Base-by-base conservation (phyloP, 2,329 filamentous ascomycete genomes). In the Penicillium digitatum region DNA sequence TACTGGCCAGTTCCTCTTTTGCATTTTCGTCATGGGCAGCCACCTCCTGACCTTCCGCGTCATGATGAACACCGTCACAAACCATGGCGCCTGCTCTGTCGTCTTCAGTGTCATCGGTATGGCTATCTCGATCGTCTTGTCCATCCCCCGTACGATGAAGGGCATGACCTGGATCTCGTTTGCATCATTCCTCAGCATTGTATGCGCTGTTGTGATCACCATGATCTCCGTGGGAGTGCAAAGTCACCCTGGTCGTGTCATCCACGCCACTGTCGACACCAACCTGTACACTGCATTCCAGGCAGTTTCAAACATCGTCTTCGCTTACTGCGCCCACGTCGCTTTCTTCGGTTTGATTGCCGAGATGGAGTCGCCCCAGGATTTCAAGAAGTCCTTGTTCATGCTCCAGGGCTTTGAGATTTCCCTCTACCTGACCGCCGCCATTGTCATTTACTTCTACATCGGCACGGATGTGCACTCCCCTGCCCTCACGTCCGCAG, bases 1-100 rank as follows among this genome's bases (percentile, higher is more conserved):
- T 31, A 70, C 76, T 51, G 85, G 82, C 61, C 85, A 87, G 62
- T 74, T 81, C 9, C 72, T 89, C 14, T 83, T 88, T 70, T 77
- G 88, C 35, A 75, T 87, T 58, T 87, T 89, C 73, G 82, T 87
- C 59, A 84, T 87, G 71, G 86, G 81, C 34, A 87, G 85, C 16
- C 87, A 90, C 71, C 79, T 87, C 56, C 74, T 89, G 57, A 88
- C 85, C 0, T 88, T 88, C 61, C 81, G 81, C 16, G 85, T 89
- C 64, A 87, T 86, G 69, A 81, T 88, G 71, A 84, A 84, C 64
- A 84, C 80, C 52, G 74, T 89, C 44, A 85, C 84, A 22, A 71
- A 82, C 3, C 79, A 87, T 59, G 81, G 78, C 0, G 78, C 80
- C 1, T 89, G 85, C 72, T 85, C 83, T 5, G 81, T 88, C 44